Evolutionary conservation across 768 basidiomycete species (phyloP).

Genomic region (Russula dissimulans): DNA sequence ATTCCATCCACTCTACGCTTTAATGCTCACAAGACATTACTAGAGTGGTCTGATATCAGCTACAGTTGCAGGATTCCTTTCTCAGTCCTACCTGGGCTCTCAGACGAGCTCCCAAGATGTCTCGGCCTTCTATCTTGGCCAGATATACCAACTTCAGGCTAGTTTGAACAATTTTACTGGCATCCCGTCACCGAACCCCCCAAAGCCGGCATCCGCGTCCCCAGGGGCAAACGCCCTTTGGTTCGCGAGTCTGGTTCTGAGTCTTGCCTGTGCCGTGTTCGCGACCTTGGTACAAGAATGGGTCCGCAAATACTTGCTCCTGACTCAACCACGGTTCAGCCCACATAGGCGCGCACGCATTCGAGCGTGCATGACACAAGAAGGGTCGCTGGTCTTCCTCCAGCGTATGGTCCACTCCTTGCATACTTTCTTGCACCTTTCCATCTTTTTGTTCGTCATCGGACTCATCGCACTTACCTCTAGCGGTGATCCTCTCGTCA

Average conservation of each 20-base stretch:
- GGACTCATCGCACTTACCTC: background rate
- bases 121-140: constrained; percentile 1
- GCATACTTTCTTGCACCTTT: background rate
- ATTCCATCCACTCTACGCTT: background rate
- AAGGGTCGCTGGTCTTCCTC: background rate
- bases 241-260: constrained; percentile 2
- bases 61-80: background rate
- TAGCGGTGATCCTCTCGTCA: background rate
- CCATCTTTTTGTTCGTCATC: background rate
- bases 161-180: background rate
- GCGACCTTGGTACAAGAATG: constrained; percentile 4
- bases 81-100: background rate
- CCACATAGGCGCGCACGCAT: background rate
- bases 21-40: background rate
- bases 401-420: background rate
- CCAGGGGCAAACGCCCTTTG: background rate
- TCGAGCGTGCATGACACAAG: background rate
- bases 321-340: background rate
- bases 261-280: background rate
- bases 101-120: constrained; percentile 1
- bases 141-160: background rate
- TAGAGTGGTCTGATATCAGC: constrained; percentile 6
- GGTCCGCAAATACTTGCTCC: background rate
- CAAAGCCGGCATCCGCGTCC: background rate
- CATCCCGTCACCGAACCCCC: background rate